Percentiles rank a stretch among this genome's conserved stretches.
Conservation (phyloP, 164 flowering plant species). For the Nelumbo lutea region DNA sequence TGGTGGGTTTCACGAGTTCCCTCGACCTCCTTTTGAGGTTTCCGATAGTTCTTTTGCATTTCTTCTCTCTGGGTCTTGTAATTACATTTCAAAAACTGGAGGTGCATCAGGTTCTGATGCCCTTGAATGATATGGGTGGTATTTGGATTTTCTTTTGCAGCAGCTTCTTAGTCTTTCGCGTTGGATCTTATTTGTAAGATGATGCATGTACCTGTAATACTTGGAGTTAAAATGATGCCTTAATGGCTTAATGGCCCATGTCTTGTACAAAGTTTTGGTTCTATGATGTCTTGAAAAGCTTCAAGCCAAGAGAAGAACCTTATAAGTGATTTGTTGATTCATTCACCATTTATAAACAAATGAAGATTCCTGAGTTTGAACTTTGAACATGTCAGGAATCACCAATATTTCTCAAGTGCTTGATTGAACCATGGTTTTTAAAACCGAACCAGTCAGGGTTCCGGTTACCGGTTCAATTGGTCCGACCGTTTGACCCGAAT, state of each 20-base stretch:
- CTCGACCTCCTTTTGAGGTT: constrained; percentile 55
- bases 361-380: too few species aligned
- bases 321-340: too few species aligned
- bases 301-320: neutral
- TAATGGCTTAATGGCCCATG: neutral
- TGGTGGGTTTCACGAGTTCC: constrained; percentile 58
- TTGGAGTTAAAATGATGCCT: constrained; percentile 12
- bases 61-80: constrained; percentile 42
- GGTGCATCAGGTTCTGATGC: constrained; percentile 31
- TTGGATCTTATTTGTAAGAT: neutral
- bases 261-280: neutral
- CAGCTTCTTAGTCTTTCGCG: neutral
- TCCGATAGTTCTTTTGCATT: constrained; percentile 59
- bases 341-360: too few species aligned
- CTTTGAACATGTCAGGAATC: too few species aligned
- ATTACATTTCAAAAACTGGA: constrained; percentile 38
- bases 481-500: too few species aligned
- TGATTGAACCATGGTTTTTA: too few species aligned
- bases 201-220: constrained; percentile 12
- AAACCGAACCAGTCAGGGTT: too few species aligned
- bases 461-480: too few species aligned
- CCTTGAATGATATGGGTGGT: constrained; percentile 19
- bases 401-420: too few species aligned
- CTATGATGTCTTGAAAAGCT: neutral
- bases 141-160: neutral